Conservation (phyloP, 495 filamentous ascomycete genomes). For the Penicillium argentinense region DNA sequence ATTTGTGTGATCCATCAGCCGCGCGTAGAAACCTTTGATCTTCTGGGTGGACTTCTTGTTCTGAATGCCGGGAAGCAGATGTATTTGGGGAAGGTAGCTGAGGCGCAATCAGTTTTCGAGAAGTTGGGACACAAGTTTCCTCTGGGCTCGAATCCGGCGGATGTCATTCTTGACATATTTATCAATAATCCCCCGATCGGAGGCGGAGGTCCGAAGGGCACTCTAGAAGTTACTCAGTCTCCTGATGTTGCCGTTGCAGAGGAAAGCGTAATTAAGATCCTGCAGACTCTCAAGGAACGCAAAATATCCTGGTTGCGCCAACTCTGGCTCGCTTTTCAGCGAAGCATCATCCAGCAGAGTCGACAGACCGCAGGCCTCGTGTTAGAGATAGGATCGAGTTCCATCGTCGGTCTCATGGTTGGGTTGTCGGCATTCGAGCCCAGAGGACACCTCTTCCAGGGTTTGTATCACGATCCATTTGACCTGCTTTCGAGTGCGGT, state of each 20-base stretch:
- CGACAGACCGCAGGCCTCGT: constrained; percentile 45
- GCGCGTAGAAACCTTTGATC: constrained; percentile 69
- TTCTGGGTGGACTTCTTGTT: constrained; percentile 76
- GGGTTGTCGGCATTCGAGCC: constrained; percentile 49
- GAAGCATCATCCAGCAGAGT: constrained; percentile 55
- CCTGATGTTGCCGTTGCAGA: no score
- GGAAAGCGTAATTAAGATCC: no score
- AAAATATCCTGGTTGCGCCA: constrained; percentile 35
- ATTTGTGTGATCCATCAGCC: constrained; percentile 79
- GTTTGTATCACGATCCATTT: constrained; percentile 49
- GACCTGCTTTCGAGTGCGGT: constrained; percentile 50
- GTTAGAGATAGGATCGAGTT: constrained; percentile 52
- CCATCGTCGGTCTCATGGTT: constrained; percentile 52
- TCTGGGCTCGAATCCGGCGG: constrained; percentile 13
- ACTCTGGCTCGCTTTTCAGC: constrained; percentile 45
- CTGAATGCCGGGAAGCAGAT: constrained; percentile 69
- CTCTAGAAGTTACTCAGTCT: no score
- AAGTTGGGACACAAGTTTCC: constrained; percentile 60
- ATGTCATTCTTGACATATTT: constrained; percentile 21
- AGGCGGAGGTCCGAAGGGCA: no score
- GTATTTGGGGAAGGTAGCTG: constrained; percentile 64
- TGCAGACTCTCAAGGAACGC: constrained; percentile 44
- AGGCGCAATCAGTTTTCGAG: constrained; percentile 70
- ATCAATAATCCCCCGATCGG: no score
- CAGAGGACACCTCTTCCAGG: constrained; percentile 53